A percentile compares a stretch with the other conserved stretches of the same genome.
These are phyloP conservation scores for Amanita subjunquillea DNA, from an alignment of 768 basidiomycete species.

Conservation along the genomic window DNA sequence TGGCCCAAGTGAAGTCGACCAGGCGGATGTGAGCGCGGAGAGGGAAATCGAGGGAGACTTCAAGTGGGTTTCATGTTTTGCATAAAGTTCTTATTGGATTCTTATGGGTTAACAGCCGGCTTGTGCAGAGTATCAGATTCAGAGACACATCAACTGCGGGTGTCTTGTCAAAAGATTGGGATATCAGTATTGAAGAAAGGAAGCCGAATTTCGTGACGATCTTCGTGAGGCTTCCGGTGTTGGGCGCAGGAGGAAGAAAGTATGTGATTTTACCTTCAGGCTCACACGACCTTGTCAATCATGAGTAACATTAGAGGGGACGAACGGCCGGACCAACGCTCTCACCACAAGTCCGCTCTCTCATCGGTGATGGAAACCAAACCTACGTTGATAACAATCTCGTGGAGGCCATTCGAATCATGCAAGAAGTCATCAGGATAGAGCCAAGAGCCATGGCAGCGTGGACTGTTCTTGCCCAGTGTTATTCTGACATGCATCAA, in stretches of 20 bases:
- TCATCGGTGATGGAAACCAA: constrained; percentile 83
- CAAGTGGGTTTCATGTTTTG: too few relatives aligned
- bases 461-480: constrained; percentile 84
- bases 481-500: constrained; percentile 67
- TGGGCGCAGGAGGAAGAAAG: constrained; percentile 44
- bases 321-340: constrained; percentile 39
- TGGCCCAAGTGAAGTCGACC: constrained; percentile 6
- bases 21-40: constrained; percentile 24
- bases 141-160: constrained; percentile 34
- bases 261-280: constrained; percentile 8
- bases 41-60: constrained; percentile 14
- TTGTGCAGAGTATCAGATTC: constrained; percentile 55
- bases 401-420: constrained; percentile 60
- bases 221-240: constrained; percentile 67
- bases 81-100: too few relatives aligned
- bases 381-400: constrained; percentile 70
- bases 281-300: background rate
- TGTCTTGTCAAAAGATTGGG: constrained; percentile 60
- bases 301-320: constrained; percentile 25
- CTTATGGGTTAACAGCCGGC: constrained; percentile 32
- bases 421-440: constrained; percentile 89
- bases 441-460: constrained; percentile 78
- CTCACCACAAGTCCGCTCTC: constrained; percentile 58
- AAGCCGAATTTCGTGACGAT: constrained; percentile 65
- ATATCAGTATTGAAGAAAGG: constrained; percentile 60